Conservation (phyloP, 192 early-diverging fungal genomes). For the Diversispora epigaea region DNA sequence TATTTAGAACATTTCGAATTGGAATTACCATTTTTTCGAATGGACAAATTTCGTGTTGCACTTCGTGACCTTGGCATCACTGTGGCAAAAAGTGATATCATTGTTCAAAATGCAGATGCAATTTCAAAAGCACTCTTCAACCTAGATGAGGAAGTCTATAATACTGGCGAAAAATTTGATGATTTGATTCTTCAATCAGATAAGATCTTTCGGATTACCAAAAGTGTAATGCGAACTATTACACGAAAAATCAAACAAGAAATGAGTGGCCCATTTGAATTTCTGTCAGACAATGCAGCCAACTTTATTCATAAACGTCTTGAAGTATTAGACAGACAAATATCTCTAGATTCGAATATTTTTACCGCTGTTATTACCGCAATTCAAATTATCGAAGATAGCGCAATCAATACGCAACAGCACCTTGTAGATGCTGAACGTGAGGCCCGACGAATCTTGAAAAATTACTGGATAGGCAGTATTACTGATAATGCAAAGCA, state of each 20-base stretch:
- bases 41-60: neutral
- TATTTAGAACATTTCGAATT: neutral
- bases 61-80: conserved; percentile 3
- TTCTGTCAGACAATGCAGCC: neutral
- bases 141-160: neutral
- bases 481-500: neutral
- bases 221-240: neutral
- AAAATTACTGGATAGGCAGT: neutral
- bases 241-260: neutral
- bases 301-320: conserved; percentile 5
- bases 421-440: conserved; percentile 16
- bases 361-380: neutral
- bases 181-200: conserved; percentile 3
- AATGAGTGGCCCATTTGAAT: neutral
- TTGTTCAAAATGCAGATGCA: neutral
- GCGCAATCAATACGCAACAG: neutral
- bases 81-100: conserved; percentile 11
- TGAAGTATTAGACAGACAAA: neutral
- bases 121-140: conserved; percentile 9
- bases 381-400: neutral
- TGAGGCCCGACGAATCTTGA: neutral
- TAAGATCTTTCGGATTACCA: neutral
- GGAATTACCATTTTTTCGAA: neutral
- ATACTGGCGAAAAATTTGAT: neutral
- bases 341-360: neutral